Conservation (phyloP, 108 stramenopile genomes). For the Parietichytrium sp. region DNA sequence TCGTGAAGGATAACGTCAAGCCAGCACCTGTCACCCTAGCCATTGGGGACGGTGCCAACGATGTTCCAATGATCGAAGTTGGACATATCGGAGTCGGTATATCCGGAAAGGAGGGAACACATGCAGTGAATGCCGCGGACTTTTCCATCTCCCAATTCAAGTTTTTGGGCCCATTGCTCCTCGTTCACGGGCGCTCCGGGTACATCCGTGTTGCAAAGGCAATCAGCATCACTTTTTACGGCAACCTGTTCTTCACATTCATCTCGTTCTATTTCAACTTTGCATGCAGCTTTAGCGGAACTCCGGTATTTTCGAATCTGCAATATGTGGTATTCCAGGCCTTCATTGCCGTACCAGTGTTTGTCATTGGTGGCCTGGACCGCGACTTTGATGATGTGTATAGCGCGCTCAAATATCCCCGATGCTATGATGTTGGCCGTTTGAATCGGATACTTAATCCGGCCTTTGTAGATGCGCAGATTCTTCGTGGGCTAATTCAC, state of each 20-base stretch:
- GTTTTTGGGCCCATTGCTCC: conserved; percentile 51
- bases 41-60: conserved; percentile 98
- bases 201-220: conserved; percentile 56
- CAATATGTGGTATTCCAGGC: conserved; percentile 61
- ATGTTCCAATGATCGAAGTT: conserved; percentile 94
- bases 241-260: conserved; percentile 66
- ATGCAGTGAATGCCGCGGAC: conserved; percentile 82
- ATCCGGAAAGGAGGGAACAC: conserved; percentile 88
- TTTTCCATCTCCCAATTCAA: conserved; percentile 64
- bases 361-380: conserved; percentile 61
- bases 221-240: conserved; percentile 68
- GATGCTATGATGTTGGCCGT: conserved; percentile 46
- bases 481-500: conserved; percentile 33
- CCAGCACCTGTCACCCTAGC: conserved; percentile 86
- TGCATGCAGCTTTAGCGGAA: conserved; percentile 56
- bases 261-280: conserved; percentile 59
- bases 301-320: conserved; percentile 47
- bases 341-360: conserved; percentile 59
- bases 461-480: neutral
- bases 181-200: conserved; percentile 60
- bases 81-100: conserved; percentile 92
- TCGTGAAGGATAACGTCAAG: conserved; percentile 76
- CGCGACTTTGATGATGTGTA: conserved; percentile 54
- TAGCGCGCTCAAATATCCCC: conserved; percentile 49
- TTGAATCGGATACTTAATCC: conserved; percentile 35